Conservation (phyloP, 345 rosid genomes). For the Brassica cretica region DNA sequence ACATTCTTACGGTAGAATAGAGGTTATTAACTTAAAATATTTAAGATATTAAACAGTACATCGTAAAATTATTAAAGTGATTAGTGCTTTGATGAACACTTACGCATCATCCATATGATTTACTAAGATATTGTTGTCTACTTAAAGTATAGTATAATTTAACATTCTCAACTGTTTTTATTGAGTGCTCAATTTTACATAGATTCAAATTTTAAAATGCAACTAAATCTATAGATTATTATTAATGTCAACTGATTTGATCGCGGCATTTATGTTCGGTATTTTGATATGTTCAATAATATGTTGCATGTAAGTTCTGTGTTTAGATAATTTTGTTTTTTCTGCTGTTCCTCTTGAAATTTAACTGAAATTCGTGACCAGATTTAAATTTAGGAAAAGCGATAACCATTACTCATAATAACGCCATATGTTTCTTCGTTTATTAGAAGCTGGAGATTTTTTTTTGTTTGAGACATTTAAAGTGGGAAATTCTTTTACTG, state of each 20-base stretch:
- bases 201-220: background rate
- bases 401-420: background rate
- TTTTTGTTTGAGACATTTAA: background rate
- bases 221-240: background rate
- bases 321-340: background rate
- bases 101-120: slow-evolving; percentile 31
- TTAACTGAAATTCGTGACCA: background rate
- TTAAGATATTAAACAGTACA: background rate
- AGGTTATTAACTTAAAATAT: background rate
- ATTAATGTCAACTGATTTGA: background rate
- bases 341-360: background rate
- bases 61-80: background rate
- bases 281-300: background rate
- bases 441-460: slow-evolving; percentile 12
- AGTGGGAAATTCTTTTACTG: background rate
- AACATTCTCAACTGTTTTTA: slow-evolving; percentile 3
- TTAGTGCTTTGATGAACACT: slow-evolving; percentile 37
- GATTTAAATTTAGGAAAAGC: background rate
- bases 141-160: slow-evolving; percentile 22
- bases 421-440: slow-evolving; percentile 1
- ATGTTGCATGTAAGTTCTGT: background rate
- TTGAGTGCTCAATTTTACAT: background rate
- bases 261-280: background rate
- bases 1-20: background rate
- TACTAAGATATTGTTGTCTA: slow-evolving; percentile 32